Evolutionary conservation across 257 asterid species (phyloP).

Genomic region (Misopates orontium): DNA sequence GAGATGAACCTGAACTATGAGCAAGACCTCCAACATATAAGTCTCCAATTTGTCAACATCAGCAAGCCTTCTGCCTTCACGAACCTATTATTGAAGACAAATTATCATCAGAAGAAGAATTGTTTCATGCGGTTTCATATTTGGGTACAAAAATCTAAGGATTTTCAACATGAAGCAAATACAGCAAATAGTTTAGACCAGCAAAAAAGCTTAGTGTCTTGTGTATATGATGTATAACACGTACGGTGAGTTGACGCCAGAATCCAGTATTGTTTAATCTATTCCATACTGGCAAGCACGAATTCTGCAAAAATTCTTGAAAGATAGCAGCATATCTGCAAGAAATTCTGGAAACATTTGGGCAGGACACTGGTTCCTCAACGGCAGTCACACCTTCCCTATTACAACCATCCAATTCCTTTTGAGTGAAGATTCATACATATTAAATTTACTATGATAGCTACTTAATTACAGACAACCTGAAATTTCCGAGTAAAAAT

Average conservation of each 20-base stretch:
- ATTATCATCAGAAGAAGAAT: slow-evolving; percentile 21
- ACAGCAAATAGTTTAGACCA: slow-evolving; percentile 9
- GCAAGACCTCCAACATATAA: slow-evolving; percentile 74
- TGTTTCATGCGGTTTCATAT: slow-evolving; percentile 7
- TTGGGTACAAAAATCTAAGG: neutral
- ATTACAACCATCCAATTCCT: slow-evolving; percentile 20
- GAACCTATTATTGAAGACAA: slow-evolving; percentile 56
- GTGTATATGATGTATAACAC: slow-evolving; percentile 22
- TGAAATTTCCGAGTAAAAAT: slow-evolving; percentile 92
- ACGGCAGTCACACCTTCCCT: slow-evolving; percentile 99
- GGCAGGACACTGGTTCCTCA: slow-evolving; percentile 88
- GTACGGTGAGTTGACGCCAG: slow-evolving; percentile 98
- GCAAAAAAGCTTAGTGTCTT: slow-evolving; percentile 1
- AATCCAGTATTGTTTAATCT: slow-evolving; percentile 91
- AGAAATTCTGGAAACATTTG: slow-evolving; percentile 75
- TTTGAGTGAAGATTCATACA: slow-evolving; percentile 17
- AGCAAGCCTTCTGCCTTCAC: slow-evolving; percentile 78
- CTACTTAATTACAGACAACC: slow-evolving; percentile 43
- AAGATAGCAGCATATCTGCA: slow-evolving; percentile 74
- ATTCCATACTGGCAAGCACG: slow-evolving; percentile 82
- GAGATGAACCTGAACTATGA: slow-evolving; percentile 84
- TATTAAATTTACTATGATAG: slow-evolving; percentile 6
- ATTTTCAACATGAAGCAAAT: slow-evolving; percentile 6
- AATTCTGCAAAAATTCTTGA: slow-evolving; percentile 76
- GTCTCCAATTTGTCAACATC: slow-evolving; percentile 50